Conservation (phyloP, 495 filamentous ascomycete species). For the Penicillium bialowiezense region DNA sequence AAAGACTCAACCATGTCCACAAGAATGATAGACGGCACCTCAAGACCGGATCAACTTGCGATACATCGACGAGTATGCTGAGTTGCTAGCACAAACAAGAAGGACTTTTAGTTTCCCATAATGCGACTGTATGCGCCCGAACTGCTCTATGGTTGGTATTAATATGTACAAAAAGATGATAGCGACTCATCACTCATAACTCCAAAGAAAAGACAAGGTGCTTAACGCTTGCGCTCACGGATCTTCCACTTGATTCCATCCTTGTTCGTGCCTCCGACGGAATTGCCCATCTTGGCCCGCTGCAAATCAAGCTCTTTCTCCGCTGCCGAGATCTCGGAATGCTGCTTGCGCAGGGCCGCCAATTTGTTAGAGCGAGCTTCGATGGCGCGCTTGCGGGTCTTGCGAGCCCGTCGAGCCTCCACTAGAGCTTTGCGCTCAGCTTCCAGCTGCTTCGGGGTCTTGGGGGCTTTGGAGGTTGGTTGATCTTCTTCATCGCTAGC, state of each 20-base stretch:
- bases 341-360: constrained; percentile 62
- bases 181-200: constrained; percentile 26
- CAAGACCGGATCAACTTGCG: too few relatives aligned
- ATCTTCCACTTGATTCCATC: constrained; percentile 80
- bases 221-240: constrained; percentile 73
- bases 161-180: constrained; percentile 14
- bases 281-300: constrained; percentile 77
- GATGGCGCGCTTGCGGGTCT: constrained; percentile 47
- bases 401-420: constrained; percentile 42
- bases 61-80: too few relatives aligned
- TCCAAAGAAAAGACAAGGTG: constrained; percentile 2
- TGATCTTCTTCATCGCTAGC: constrained; percentile 30
- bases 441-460: constrained; percentile 38
- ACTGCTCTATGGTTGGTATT: constrained; percentile 11
- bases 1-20: too few relatives aligned
- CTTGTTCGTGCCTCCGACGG: constrained; percentile 75
- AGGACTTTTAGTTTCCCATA: not conserved
- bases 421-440: constrained; percentile 40
- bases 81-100: not conserved
- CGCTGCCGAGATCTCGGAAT: constrained; percentile 66
- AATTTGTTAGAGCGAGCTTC: constrained; percentile 55
- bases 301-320: constrained; percentile 77
- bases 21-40: too few relatives aligned
- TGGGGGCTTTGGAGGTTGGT: constrained; percentile 18
- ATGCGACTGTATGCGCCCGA: constrained; percentile 6